Conservation (phyloP, 192 early-diverging fungal species). For the Coemansia javaensis region DNA sequence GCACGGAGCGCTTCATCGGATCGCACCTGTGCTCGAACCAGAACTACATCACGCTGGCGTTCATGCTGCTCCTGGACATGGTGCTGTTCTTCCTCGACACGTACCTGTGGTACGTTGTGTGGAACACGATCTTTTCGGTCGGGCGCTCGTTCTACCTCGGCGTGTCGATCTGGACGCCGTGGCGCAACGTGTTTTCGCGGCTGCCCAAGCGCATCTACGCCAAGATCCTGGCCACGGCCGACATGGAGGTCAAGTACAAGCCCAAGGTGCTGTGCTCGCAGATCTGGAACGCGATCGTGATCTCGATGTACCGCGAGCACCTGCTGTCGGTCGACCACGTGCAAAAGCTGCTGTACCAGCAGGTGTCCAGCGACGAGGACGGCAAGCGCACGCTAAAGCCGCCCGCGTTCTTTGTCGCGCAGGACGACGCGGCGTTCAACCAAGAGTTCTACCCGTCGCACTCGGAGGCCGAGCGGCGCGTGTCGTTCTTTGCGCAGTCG, state of each 20-base stretch:
- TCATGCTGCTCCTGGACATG: slow-evolving; percentile 72
- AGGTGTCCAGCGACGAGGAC: slow-evolving; percentile 61
- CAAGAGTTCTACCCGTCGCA: slow-evolving; percentile 68
- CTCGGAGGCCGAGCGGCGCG: slow-evolving; percentile 77
- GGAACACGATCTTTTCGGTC: slow-evolving; percentile 78
- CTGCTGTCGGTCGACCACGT: slow-evolving; percentile 70
- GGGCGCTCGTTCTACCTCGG: slow-evolving; percentile 70
- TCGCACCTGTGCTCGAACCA: slow-evolving; percentile 60
- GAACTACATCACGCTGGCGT: slow-evolving; percentile 61
- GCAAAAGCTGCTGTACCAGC: slow-evolving; percentile 69
- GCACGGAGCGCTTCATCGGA: slow-evolving; percentile 58
- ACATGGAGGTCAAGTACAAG: slow-evolving; percentile 74
- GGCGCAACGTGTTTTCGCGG: slow-evolving; percentile 73
- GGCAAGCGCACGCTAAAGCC: slow-evolving; percentile 64
- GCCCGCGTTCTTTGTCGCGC: slow-evolving; percentile 72
- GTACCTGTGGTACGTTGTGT: slow-evolving; percentile 84
- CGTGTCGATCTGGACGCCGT: slow-evolving; percentile 76
- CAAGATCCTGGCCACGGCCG: slow-evolving; percentile 64
- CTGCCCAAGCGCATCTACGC: slow-evolving; percentile 77
- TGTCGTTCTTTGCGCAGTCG: slow-evolving; percentile 83
- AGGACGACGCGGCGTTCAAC: slow-evolving; percentile 68
- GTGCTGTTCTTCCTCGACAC: slow-evolving; percentile 80
- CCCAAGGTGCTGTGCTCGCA: slow-evolving; percentile 75
- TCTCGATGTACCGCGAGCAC: slow-evolving; percentile 79
- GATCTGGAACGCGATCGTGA: slow-evolving; percentile 81